Conservation (phyloP, 768 basidiomycete species). For the Mycena polygramma region DNA sequence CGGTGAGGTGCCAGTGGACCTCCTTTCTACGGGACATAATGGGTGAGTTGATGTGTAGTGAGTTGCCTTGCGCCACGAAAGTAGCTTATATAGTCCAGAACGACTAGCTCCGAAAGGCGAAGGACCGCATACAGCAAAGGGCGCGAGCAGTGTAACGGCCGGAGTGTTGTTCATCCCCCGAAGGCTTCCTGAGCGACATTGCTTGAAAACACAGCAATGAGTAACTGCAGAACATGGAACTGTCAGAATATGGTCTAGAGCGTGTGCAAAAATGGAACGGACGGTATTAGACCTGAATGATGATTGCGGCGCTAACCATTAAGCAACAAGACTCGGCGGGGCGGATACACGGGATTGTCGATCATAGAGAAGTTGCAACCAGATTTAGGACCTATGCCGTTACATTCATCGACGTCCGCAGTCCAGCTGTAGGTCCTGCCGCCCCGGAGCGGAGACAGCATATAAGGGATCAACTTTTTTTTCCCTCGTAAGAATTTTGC, state of each 20-base stretch:
- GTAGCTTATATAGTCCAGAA: too few species aligned
- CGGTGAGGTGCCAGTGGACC: background rate
- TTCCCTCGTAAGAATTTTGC: too few species aligned
- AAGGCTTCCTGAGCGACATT: background rate
- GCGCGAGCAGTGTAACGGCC: background rate
- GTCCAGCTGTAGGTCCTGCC: too few species aligned
- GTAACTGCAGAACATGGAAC: background rate
- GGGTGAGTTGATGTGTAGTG: background rate
- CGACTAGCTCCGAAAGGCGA: too few species aligned
- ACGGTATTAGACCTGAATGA: background rate
- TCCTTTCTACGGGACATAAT: background rate
- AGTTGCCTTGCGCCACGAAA: background rate
- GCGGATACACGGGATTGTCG: background rate
- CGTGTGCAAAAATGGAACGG: background rate
- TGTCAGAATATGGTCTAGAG: background rate
- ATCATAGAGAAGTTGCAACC: background rate
- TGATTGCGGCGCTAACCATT: background rate
- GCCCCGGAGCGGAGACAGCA: too few species aligned
- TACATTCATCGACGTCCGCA: too few species aligned
- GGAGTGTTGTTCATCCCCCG: background rate
- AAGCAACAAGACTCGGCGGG: background rate
- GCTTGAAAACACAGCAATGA: background rate
- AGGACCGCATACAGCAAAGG: background rate
- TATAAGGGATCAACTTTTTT: too few species aligned
- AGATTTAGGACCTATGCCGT: background rate